These are phyloP conservation scores for Alternaria incomplexa DNA, from an alignment of 2,329 filamentous ascomycete genomes.

Conservation along the genomic window DNA sequence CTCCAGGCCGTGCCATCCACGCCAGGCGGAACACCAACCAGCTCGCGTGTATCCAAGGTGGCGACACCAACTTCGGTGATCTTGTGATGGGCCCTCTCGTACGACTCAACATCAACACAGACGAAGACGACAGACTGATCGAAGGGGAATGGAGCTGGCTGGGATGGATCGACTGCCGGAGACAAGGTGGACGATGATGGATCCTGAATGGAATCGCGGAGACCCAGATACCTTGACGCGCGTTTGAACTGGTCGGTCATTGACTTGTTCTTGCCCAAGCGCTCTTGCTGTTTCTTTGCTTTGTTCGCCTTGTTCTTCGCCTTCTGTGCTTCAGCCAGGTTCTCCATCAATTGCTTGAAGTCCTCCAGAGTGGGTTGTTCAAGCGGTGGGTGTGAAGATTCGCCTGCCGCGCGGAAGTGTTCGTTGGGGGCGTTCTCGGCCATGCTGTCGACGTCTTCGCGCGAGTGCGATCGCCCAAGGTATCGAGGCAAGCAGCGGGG, in stretches of 20 bases:
- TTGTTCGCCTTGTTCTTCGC: slow-evolving; percentile 56
- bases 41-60: slow-evolving; percentile 72
- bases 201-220: slow-evolving; percentile 54
- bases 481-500: slow-evolving; percentile 71
- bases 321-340: slow-evolving; percentile 58
- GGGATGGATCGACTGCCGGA: slow-evolving; percentile 25
- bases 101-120: slow-evolving; percentile 82
- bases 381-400: slow-evolving; percentile 29
- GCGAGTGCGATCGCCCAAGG: slow-evolving; percentile 63
- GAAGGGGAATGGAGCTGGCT: slow-evolving; percentile 41
- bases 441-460: slow-evolving; percentile 53
- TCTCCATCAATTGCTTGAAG: slow-evolving; percentile 63
- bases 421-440: slow-evolving; percentile 22
- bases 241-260: slow-evolving; percentile 66
- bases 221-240: slow-evolving; percentile 72
- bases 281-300: slow-evolving; percentile 59
- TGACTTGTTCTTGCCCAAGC: slow-evolving; percentile 57
- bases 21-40: slow-evolving; percentile 65
- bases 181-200: background rate
- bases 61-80: slow-evolving; percentile 89
- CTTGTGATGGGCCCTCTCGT: slow-evolving; percentile 68
- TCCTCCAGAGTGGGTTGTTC: slow-evolving; percentile 50
- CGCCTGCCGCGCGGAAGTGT: slow-evolving; percentile 19
- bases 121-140: slow-evolving; percentile 69
- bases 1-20: slow-evolving; percentile 70